Evolutionary conservation across 1,284 basidiomycete genomes (phyloP), one percentile per base, ranked within the genome.

Genomic region (Heliocybe sulcata): DNA sequence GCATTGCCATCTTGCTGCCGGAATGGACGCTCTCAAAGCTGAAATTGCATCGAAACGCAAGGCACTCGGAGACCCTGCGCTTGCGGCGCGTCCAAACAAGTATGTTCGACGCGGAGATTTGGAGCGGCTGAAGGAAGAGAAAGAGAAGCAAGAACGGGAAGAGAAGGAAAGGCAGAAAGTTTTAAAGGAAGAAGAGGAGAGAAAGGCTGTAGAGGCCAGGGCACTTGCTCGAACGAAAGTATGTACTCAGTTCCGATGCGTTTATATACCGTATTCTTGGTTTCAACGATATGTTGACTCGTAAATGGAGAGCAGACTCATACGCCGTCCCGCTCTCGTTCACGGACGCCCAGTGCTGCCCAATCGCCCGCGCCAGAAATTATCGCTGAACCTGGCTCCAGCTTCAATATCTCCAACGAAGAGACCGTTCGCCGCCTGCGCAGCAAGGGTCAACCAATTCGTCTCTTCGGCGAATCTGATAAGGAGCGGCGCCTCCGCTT

Each of bases 381-480:
- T 8, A 49, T 6, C 61, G 22, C 59, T 27, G n/a, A 38, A 2
- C 38, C 60, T 25, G 29, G 54, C 51, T 59, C 59, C 11, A 57
- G 67, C 1, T 98, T 95, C 76, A 94, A 94, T 67, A 90, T 98
- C 52, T 93, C 95, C 1, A 92, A 94, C 56, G 90, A 94, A 57
- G 97, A 99, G 66, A 93, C 91, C 25, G 77, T 95, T 54, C 85
- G 90, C 6, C 83, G 97, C 12, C 80, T 99, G 25, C 86, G 97
- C 35, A 77, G 82, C 25, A 96, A 96, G 67, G 92, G 92, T 25
- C 93, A 99, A 67, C 97, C 97, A 1, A 92, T 99, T 58, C 83
- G 94, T 9, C 76, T 99, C 1, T 99, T 99, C 66, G 97, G 87
- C 45, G 97, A 99, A 69, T 84, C 87, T 0, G 96, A 99, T 73